Percentiles rank a stretch among this genome's conserved stretches.
Evolutionary conservation across 2,329 filamentous ascomycete genomes (phyloP).

Genomic region (Diaporthe citriasiana): DNA sequence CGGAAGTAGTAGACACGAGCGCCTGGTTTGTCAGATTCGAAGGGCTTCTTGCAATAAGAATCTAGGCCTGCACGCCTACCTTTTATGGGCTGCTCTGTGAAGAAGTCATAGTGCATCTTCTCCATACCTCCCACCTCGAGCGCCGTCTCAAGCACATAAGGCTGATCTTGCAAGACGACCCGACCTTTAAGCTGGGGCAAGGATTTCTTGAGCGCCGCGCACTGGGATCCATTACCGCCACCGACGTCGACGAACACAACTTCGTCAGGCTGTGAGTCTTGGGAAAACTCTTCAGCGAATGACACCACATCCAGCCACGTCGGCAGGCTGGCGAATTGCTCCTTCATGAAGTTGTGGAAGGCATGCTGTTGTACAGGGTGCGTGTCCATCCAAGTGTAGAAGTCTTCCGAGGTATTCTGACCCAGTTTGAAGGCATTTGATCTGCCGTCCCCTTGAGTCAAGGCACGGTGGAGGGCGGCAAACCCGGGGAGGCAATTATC

Average conservation of each 20-base stretch:
- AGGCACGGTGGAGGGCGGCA: neutral
- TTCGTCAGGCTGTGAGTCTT: neutral
- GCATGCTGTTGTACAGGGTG: conserved; percentile 43
- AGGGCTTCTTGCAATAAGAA: neutral
- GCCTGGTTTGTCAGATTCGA: conserved; percentile 36
- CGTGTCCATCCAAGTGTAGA: conserved; percentile 13
- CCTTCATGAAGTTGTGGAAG: conserved; percentile 49
- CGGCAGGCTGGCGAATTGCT: conserved; percentile 45
- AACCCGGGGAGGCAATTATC: conserved; percentile 14
- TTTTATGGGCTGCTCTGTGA: conserved; percentile 46
- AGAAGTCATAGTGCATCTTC: conserved; percentile 45
- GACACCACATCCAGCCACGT: conserved; percentile 46
- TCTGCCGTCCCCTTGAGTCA: neutral
- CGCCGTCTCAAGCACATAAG: conserved; percentile 44
- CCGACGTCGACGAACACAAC: conserved; percentile 20
- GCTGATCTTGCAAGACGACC: conserved; percentile 45
- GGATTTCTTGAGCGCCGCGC: neutral
- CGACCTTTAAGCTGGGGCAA: neutral
- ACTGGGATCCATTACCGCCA: conserved; percentile 11
- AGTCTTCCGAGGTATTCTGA: conserved; percentile 5
- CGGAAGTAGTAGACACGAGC: conserved; percentile 49
- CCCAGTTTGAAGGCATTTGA: conserved; percentile 6
- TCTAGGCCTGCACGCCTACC: conserved; percentile 40
- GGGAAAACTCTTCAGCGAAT: conserved; percentile 43
- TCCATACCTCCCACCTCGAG: conserved; percentile 44